Base-by-base conservation (phyloP, 2,329 filamentous ascomycete genomes). In the Phoma sp. region DNA sequence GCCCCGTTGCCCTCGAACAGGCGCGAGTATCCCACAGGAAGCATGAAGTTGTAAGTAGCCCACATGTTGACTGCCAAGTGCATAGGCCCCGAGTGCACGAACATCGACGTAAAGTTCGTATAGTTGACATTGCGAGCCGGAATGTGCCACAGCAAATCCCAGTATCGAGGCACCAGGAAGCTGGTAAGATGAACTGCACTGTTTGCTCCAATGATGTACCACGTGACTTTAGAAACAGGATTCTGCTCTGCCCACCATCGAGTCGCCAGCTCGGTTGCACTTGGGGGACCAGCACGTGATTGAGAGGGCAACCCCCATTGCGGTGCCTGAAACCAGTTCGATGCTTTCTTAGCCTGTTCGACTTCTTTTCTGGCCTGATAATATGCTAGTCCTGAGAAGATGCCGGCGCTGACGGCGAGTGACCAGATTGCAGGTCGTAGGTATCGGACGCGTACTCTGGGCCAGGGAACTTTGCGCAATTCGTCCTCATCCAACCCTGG, bases 1-100 rank as follows among this genome's bases (percentile, higher is more conserved):
- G 68, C 58, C 13, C 64, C 57, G n/a, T 66, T 67, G 9, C 67
- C 69, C 47, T 70, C 65, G 37, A 74, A 74, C 4, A 69, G 36
- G 7, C 35, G 51, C 8, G 69, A 71, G 29, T 69, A 63, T 0
- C 69, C 71, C 2, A 67, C 65, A 11, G 65, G 60, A 4, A 60
- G 61, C 42, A 74, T 54, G 48, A 74, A 73, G 40, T 71, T 69
- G 51, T 68, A 68, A 7, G 63, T 58, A 10, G 61, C 67, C 47
- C 60, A 73, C 64, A 69, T 67, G 25, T 72, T 72, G 47, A 70
- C 42, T 32, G 59, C 57, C 8, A 70, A 40, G 51, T 70, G 67
- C 22, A 62, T 32, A 5, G 51, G 49, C 5, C 67, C 66, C 0
- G 53, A 57, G 52, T 70, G 67, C 8, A 68, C 66, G 36, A 68